A percentile compares a stretch with the other conserved stretches of the same genome.
These are phyloP conservation scores for Fusarium sp. DNA, from an alignment of 2,329 filamentous ascomycete species.

Conservation along the genomic window DNA sequence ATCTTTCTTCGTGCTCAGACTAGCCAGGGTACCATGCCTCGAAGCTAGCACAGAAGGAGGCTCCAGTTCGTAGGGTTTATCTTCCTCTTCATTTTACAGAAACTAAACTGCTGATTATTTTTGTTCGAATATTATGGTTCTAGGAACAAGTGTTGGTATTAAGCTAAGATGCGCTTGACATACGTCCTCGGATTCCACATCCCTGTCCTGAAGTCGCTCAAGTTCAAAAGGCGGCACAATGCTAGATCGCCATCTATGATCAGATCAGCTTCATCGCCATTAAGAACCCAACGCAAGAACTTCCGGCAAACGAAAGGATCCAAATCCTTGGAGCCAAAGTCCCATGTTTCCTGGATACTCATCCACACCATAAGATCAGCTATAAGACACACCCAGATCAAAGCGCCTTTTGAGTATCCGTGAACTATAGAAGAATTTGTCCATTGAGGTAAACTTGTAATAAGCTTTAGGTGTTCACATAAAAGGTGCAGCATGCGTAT, in stretches of 20 bases:
- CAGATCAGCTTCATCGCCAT: background rate
- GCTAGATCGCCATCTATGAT: background rate
- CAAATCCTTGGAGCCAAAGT: background rate
- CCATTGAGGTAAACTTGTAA: background rate
- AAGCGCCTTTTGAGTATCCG: background rate
- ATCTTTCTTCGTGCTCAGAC: too few species aligned
- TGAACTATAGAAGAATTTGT: background rate
- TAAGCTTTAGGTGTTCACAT: background rate
- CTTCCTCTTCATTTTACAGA: too few species aligned
- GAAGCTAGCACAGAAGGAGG: too few species aligned
- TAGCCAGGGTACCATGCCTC: too few species aligned
- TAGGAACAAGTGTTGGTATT: too few species aligned
- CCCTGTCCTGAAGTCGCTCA: background rate
- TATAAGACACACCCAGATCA: slow-evolving; percentile 13
- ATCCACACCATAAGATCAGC: background rate
- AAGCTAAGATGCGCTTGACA: background rate
- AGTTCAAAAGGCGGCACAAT: slow-evolving; percentile 5
- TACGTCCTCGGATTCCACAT: background rate
- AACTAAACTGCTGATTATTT: too few species aligned
- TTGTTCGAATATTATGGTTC: too few species aligned
- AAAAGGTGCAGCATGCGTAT: background rate
- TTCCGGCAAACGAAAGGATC: background rate
- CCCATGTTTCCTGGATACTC: background rate
- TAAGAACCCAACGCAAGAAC: slow-evolving; percentile 5
- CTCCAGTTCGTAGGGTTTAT: too few species aligned